Conservation (phyloP, 441 rosid genomes). For the Arabidopsis hybrid region DNA sequence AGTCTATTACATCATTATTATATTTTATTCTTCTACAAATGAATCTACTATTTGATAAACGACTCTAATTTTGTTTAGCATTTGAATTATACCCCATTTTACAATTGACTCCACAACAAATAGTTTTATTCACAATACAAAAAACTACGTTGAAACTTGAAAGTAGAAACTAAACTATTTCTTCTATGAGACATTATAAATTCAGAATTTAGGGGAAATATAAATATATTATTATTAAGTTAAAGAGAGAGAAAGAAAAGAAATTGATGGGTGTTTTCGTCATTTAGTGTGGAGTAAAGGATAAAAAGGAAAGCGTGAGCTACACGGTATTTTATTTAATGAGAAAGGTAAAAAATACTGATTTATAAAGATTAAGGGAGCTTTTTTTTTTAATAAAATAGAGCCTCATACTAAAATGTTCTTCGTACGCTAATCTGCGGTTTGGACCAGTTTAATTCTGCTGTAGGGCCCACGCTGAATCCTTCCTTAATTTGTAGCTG, state of each 20-base stretch:
- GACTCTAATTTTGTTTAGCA: no score
- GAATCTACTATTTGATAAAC: background rate
- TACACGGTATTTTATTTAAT: conserved; percentile 34
- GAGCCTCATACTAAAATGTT: conserved; percentile 19
- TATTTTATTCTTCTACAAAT: background rate
- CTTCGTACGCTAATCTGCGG: conserved; percentile 43
- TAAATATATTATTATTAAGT: background rate
- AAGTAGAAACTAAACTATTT: no score
- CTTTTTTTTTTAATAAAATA: background rate
- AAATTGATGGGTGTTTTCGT: conserved; percentile 16
- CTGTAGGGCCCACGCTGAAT: conserved; percentile 28
- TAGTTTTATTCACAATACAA: no score
- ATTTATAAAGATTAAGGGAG: conserved; percentile 11
- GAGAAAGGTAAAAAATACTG: conserved; percentile 4
- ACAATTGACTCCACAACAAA: background rate
- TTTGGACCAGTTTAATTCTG: conserved; percentile 49
- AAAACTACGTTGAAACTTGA: no score
- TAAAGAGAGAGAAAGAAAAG: background rate
- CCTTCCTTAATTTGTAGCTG: background rate
- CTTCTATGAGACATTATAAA: background rate
- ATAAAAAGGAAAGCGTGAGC: conserved; percentile 34
- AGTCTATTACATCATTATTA: no score
- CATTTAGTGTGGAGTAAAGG: conserved; percentile 26
- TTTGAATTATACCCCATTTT: no score
- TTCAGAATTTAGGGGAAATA: background rate